A percentile compares a stretch with the other conserved stretches of the same genome.
Evolutionary conservation across 2,329 filamentous ascomycete species (phyloP).

Genomic region (Mollisia scopiformis): DNA sequence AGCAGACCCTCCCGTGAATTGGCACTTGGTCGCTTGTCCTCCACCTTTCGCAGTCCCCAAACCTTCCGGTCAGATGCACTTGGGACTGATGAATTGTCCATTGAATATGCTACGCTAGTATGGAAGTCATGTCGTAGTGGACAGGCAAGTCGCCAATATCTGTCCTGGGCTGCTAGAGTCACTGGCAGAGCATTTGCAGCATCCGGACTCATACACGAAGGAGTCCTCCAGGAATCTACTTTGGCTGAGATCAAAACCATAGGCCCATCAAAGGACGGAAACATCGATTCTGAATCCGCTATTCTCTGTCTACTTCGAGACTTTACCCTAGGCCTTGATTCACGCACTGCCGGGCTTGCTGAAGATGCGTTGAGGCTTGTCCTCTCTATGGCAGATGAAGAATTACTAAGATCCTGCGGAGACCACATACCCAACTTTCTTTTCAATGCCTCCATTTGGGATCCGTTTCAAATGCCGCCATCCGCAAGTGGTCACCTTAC

Average conservation of each 20-base stretch:
- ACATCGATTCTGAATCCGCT: conserved; percentile 63
- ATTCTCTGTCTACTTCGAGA: conserved; percentile 65
- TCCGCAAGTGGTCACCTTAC: conserved; percentile 44
- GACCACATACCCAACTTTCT: conserved; percentile 55
- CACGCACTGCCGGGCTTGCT: conserved; percentile 58
- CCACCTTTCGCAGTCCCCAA: conserved; percentile 67
- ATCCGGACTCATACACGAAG: conserved; percentile 67
- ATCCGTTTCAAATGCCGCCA: conserved; percentile 55
- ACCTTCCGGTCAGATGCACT: conserved; percentile 68
- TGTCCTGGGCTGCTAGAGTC: conserved; percentile 83
- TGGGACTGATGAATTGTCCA: conserved; percentile 65
- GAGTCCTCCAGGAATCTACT: conserved; percentile 62
- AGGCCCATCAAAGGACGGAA: conserved; percentile 29
- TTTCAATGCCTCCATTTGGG: conserved; percentile 59
- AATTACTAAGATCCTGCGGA: conserved; percentile 54
- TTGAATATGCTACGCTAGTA: conserved; percentile 65
- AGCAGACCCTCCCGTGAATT: conserved; percentile 70
- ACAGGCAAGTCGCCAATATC: conserved; percentile 67
- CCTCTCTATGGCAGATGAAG: conserved; percentile 46
- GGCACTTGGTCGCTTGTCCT: conserved; percentile 74
- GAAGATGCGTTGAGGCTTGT: conserved; percentile 62
- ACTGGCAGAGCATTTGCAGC: conserved; percentile 83
- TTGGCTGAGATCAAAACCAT: conserved; percentile 49
- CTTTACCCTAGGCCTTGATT: conserved; percentile 61
- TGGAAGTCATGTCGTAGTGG: conserved; percentile 73